These are phyloP conservation scores for Oropetium thomaeum DNA, from an alignment of 176 grass and related monocot species.

Conservation along the genomic window DNA sequence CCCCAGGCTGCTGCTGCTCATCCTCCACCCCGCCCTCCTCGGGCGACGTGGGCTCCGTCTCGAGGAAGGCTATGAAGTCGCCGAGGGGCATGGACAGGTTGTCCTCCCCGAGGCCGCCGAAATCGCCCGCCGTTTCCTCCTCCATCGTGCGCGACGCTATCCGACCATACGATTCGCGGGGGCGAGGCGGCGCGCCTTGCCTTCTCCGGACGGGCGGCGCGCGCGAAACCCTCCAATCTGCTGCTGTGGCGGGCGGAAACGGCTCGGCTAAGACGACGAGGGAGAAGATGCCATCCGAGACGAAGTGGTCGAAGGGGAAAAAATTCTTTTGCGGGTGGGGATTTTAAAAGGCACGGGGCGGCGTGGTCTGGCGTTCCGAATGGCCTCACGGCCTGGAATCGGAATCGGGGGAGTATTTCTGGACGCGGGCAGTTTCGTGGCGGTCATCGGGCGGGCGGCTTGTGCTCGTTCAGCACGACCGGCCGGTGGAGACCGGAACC, in stretches of 20 bases:
- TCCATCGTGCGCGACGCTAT: slow-evolving; percentile 42
- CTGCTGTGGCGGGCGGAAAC: neutral
- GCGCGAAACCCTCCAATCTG: slow-evolving; percentile 19
- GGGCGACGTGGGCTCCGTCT: slow-evolving; percentile 9
- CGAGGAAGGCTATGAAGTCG: slow-evolving; percentile 61
- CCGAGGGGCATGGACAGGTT: slow-evolving; percentile 61
- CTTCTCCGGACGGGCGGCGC: slow-evolving; percentile 4
- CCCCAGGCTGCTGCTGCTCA: slow-evolving; percentile 4
- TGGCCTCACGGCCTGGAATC: neutral
- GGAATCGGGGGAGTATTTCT: neutral
- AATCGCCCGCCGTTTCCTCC: slow-evolving; percentile 46
- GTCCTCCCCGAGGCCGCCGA: slow-evolving; percentile 39
- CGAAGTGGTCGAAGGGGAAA: slow-evolving; percentile 37
- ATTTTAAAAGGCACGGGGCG: slow-evolving; percentile 25
- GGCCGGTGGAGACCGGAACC: neutral
- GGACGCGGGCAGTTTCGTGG: slow-evolving; percentile 27
- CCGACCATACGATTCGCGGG: slow-evolving; percentile 44
- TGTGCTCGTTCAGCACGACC: slow-evolving; percentile 16
- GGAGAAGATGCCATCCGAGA: slow-evolving; percentile 32
- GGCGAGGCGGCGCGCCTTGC: neutral
- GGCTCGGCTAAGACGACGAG: neutral
- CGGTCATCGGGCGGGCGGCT: neutral
- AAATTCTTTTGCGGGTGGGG: neutral
- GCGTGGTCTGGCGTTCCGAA: neutral
- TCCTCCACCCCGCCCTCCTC: slow-evolving; percentile 13